Percentiles rank a stretch among this genome's conserved stretches.
phyloP scores from a whole-genome alignment of 2,329 filamentous ascomycete species.

The Fusarium nematophilum region DNA sequence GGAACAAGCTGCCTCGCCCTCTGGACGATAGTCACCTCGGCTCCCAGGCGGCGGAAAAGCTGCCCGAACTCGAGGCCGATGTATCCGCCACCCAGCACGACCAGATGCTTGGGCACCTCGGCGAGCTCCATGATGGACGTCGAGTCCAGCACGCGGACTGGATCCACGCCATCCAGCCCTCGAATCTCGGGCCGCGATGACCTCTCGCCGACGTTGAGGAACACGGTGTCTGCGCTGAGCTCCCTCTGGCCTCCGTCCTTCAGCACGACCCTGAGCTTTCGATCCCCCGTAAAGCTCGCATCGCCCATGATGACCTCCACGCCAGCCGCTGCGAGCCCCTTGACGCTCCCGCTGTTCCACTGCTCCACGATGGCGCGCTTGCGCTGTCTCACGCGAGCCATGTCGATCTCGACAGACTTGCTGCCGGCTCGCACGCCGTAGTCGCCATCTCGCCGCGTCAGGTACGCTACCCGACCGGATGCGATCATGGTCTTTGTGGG shows the following conservation, averaged over 20 bases:
- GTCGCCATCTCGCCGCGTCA: constrained; percentile 54
- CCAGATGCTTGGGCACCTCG: constrained; percentile 58
- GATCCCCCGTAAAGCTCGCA: constrained; percentile 56
- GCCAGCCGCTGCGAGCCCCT: constrained; percentile 51
- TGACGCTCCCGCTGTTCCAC: constrained; percentile 61
- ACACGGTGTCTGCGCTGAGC: constrained; percentile 55
- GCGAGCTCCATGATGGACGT: constrained; percentile 60
- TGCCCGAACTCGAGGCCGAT: constrained; percentile 66
- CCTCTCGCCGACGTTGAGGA: constrained; percentile 60
- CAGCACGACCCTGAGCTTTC: constrained; percentile 50
- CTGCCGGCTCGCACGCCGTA: constrained; percentile 57
- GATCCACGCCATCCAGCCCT: constrained; percentile 51
- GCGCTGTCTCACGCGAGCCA: constrained; percentile 61
- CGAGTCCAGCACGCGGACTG: constrained; percentile 56
- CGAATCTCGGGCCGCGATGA: constrained; percentile 52
- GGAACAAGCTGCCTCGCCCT: constrained; percentile 55
- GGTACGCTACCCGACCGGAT: constrained; percentile 61
- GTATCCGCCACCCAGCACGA: constrained; percentile 65
- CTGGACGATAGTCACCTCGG: constrained; percentile 61
- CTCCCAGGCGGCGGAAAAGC: constrained; percentile 61
- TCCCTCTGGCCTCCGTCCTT: constrained; percentile 46
- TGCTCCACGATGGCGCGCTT: constrained; percentile 64
- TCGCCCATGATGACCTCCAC: constrained; percentile 59
- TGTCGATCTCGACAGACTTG: constrained; percentile 53
- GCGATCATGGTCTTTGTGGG: constrained; percentile 69